Conservation (phyloP, 2,329 filamentous ascomycete genomes). For the Endothia cerciana region DNA sequence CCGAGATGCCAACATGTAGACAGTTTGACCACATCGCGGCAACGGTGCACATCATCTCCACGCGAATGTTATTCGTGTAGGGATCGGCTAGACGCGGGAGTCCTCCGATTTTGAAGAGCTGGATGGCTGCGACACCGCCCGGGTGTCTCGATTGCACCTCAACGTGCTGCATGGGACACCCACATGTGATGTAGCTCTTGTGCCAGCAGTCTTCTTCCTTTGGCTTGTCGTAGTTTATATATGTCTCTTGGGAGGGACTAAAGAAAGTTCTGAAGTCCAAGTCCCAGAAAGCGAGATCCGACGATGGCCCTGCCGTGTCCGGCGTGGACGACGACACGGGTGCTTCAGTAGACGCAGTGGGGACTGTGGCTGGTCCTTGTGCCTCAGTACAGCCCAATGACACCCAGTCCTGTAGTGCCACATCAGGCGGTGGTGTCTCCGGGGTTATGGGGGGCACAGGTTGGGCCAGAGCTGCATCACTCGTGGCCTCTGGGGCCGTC, state of each 20-base stretch:
- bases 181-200: conserved; percentile 25
- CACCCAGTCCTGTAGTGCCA: background rate
- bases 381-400: background rate
- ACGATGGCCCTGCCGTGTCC: background rate
- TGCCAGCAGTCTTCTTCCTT: background rate
- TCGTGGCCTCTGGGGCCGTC: background rate
- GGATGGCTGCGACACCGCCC: background rate
- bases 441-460: background rate
- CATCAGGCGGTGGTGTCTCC: conserved; percentile 1
- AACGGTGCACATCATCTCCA: conserved; percentile 36
- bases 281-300: conserved; percentile 12
- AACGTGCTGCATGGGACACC: conserved; percentile 28
- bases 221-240: background rate
- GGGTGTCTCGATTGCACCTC: conserved; percentile 20
- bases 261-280: conserved; percentile 10
- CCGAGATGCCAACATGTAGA: conserved; percentile 34
- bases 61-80: conserved; percentile 35
- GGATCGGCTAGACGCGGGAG: conserved; percentile 31
- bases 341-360: background rate
- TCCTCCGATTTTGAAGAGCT: conserved; percentile 29
- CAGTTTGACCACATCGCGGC: conserved; percentile 32
- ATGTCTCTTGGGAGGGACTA: conserved; percentile 12
- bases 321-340: background rate
- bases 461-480: background rate
- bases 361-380: background rate